Evolutionary conservation across 805 yeast species (phyloP).

Genomic region (Grigorovia jiainica): DNA sequence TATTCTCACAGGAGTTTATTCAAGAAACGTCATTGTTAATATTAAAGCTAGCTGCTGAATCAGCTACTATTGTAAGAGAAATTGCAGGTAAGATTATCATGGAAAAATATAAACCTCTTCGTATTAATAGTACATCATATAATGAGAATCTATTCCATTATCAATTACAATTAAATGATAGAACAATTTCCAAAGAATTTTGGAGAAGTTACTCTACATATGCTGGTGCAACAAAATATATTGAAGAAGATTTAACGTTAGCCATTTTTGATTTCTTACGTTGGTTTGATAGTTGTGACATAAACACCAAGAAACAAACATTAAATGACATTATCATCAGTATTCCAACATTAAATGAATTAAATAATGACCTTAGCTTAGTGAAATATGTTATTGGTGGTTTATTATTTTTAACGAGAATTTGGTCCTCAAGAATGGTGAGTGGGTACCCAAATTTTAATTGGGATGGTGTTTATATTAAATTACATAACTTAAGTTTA

Average conservation of each 20-base stretch:
- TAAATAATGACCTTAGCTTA: slow-evolving; percentile 24
- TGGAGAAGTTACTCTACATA: slow-evolving; percentile 49
- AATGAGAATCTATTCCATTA: background rate
- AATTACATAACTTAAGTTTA: slow-evolving; percentile 6
- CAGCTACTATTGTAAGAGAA: slow-evolving; percentile 36
- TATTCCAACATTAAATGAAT: slow-evolving; percentile 6
- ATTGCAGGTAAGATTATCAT: background rate
- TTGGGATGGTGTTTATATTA: slow-evolving; percentile 8
- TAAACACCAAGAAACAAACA: slow-evolving; percentile 3
- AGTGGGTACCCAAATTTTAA: slow-evolving; percentile 3
- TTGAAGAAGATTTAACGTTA: slow-evolving; percentile 35
- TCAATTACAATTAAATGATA: background rate
- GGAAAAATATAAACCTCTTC: background rate
- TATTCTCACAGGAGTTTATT: background rate
- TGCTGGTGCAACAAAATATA: slow-evolving; percentile 49
- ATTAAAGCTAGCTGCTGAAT: slow-evolving; percentile 53
- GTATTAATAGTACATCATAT: background rate
- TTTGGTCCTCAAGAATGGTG: slow-evolving; percentile 6
- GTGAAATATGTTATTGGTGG: slow-evolving; percentile 19
- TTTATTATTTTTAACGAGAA: slow-evolving; percentile 5
- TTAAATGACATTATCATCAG: slow-evolving; percentile 4
- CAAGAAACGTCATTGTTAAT: background rate
- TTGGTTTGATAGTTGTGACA: slow-evolving; percentile 16
- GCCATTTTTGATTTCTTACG: slow-evolving; percentile 34
- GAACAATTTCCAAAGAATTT: slow-evolving; percentile 27